Conservation (phyloP, 2,329 filamentous ascomycete genomes). For the Trichoderma cornu-damae region DNA sequence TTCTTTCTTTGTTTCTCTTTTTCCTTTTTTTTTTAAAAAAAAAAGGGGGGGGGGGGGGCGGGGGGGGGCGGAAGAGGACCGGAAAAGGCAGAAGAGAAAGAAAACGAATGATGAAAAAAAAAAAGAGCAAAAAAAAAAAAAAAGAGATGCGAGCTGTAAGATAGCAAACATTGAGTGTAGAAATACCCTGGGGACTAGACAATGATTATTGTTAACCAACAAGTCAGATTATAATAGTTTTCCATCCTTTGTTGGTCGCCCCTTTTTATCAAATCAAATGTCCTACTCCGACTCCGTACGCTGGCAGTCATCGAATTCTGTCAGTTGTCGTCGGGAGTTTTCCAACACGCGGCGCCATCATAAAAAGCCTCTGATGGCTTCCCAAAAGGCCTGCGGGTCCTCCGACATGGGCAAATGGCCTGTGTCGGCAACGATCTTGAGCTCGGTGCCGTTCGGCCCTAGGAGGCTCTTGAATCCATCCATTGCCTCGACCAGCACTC, state of each 20-base stretch:
- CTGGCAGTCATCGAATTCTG: neutral
- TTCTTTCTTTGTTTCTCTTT: no score
- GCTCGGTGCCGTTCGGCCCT: conserved; percentile 49
- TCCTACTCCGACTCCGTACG: no score
- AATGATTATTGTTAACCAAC: neutral
- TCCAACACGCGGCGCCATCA: neutral
- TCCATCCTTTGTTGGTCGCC: neutral
- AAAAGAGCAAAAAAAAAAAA: no score
- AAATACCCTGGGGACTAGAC: conserved; percentile 11
- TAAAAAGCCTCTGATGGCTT: conserved; percentile 56
- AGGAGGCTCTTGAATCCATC: conserved; percentile 60
- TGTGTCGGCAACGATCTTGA: conserved; percentile 62
- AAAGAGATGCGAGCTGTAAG: neutral
- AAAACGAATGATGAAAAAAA: neutral
- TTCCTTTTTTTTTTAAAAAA: neutral
- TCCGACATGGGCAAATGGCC: conserved; percentile 86
- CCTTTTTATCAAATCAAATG: no score
- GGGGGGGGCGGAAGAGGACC: no score
- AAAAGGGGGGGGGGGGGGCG: no score
- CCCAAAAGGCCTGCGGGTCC: conserved; percentile 61
- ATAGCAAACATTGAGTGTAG: neutral
- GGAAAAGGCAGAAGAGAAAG: no score
- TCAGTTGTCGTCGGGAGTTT: neutral
- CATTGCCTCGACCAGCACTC: conserved; percentile 73
- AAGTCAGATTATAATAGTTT: neutral